Conservation (phyloP, 2,329 filamentous ascomycete species). For the Rhynchosporium secalis region DNA sequence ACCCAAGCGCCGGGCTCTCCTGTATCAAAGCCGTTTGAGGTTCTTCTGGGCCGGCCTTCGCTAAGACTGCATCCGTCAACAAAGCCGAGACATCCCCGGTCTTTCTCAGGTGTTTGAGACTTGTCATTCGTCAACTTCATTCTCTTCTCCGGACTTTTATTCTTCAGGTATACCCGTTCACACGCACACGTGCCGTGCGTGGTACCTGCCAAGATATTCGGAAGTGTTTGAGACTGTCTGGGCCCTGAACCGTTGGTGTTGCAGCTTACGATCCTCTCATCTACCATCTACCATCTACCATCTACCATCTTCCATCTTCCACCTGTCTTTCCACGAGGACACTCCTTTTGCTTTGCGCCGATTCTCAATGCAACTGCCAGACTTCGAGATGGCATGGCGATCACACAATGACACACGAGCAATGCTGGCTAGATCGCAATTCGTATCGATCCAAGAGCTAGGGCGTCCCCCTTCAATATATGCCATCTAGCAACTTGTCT, state of each 20-base stretch:
- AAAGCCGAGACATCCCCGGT: slow-evolving; percentile 20
- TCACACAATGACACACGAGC: background rate
- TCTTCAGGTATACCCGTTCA: background rate
- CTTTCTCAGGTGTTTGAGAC: background rate
- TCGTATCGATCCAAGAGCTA: background rate
- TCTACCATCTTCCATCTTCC: background rate
- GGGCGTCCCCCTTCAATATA: background rate
- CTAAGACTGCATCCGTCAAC: slow-evolving; percentile 3
- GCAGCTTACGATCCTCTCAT: background rate
- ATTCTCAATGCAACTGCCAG: too few relatives aligned
- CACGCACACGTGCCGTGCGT: background rate
- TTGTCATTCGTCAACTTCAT: background rate
- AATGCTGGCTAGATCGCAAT: slow-evolving; percentile 12
- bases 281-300: background rate
- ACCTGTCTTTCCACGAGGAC: background rate
- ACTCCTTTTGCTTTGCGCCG: too few relatives aligned
- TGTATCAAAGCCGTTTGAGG: slow-evolving; percentile 31
- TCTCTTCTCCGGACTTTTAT: background rate
- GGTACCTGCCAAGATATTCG: slow-evolving; percentile 13
- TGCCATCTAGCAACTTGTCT: background rate
- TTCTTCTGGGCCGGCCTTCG: slow-evolving; percentile 18
- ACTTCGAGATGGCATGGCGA: too few relatives aligned
- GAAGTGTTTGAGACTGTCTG: slow-evolving; percentile 15
- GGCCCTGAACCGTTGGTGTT: slow-evolving; percentile 10
- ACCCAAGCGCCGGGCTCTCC: background rate